These are phyloP conservation scores for Kuraishia cidri DNA, from an alignment of 805 yeast species.

Conservation along the genomic window DNA sequence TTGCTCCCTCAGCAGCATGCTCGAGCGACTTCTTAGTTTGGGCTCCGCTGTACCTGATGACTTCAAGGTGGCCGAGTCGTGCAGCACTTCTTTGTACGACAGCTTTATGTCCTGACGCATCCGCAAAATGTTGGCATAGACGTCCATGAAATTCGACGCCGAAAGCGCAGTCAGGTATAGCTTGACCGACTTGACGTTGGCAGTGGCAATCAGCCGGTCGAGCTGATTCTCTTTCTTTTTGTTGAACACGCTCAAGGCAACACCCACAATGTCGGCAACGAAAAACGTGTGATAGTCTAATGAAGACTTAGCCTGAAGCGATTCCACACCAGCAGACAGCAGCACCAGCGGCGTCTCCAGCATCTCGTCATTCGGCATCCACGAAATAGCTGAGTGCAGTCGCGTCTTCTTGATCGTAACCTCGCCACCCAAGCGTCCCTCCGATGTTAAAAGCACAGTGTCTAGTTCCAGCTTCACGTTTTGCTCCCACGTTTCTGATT, in stretches of 20 bases:
- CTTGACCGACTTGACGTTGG: constrained; percentile 41
- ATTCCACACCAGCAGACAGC: constrained; percentile 45
- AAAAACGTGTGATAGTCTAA: constrained; percentile 85
- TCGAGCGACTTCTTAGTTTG: neutral
- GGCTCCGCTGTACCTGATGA: neutral
- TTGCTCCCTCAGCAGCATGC: no score
- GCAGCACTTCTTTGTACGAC: constrained; percentile 68
- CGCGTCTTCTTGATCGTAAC: constrained; percentile 39
- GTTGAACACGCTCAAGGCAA: constrained; percentile 55
- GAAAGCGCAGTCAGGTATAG: constrained; percentile 76
- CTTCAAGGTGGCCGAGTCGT: constrained; percentile 35
- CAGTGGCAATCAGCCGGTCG: constrained; percentile 51
- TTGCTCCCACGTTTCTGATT: constrained; percentile 64
- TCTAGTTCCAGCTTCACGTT: constrained; percentile 55
- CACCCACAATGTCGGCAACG: constrained; percentile 40
- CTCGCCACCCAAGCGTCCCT: constrained; percentile 76
- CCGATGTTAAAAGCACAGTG: constrained; percentile 38
- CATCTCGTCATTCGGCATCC: constrained; percentile 43
- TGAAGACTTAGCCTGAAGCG: constrained; percentile 51
- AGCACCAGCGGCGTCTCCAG: constrained; percentile 61
- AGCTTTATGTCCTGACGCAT: constrained; percentile 64
- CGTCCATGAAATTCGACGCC: constrained; percentile 75
- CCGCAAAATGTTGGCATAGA: constrained; percentile 59
- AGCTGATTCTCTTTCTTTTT: constrained; percentile 30
- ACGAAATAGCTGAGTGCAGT: constrained; percentile 58